Evolutionary conservation across 148 eudicot species (phyloP), one percentile per base, ranked within the genome.

Genomic region (Rhododendron molle): DNA sequence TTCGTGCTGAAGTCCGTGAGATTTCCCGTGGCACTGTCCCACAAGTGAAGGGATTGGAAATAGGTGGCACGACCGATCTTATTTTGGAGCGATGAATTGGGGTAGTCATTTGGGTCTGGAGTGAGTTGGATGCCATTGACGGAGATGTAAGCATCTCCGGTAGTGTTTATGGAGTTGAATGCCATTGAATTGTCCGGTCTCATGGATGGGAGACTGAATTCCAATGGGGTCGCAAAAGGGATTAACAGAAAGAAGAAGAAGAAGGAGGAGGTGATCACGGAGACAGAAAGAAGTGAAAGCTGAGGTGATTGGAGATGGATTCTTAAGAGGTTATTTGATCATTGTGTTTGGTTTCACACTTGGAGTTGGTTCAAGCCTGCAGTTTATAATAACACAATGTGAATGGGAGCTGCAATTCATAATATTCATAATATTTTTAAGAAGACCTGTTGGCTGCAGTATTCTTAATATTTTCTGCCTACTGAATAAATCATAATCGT

Each of bases 1-100:
- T 80, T 83, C 40, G 84, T 85, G 26, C 23, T 73, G 52, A 85
- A 85, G 34, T 85, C 72, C 1, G 84, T 50, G 44, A 85, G 46
- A n/a, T 49, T 38, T 52, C 54, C 52, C 18, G 87, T 49, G 47
- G 79, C 34, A 5, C 23, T 71, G 65, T 85, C 84, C 83, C 84
- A 81, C 2, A 85, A 69, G 65, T 81, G 83, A 36, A 85, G 80
- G 36, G 18, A 54, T 32, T 81, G 16, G 18, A 50, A 36, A 49
- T 71, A 85, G 47, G 56, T 80, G 80, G 84, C 87, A 18, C 80
- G 26, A 12, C 87, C 84, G 0, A 49, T 21, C 52, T 52, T 81
- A 1, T 18, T 1, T 20, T 15, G 32, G 12, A 56, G 40, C 5
- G 56, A 46, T 26, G 81, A 9, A 14, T 85, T 56, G 38, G 23